These are phyloP conservation scores for Lanmaoa rubissima DNA, from an alignment of 768 basidiomycete genomes.

Conservation along the genomic window DNA sequence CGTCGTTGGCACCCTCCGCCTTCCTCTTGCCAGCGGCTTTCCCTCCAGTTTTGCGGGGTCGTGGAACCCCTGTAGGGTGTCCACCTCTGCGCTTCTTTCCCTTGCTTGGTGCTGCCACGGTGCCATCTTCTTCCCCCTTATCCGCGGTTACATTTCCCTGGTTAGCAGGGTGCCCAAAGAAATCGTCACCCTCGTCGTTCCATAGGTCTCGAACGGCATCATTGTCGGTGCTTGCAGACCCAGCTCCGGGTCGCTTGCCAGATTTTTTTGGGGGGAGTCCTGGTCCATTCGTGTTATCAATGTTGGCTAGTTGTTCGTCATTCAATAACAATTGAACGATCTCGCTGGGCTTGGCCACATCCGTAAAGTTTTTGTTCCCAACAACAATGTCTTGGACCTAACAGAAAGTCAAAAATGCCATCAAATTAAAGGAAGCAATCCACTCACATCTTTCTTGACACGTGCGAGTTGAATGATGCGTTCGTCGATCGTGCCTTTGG, in stretches of 20 bases:
- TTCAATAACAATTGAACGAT: conserved; percentile 93
- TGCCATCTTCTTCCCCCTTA: conserved; percentile 32
- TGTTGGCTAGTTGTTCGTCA: conserved; percentile 84
- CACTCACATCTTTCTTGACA: conserved; percentile 89
- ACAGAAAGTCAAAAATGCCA: conserved; percentile 1
- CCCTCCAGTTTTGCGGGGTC: conserved; percentile 33
- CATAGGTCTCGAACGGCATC: conserved; percentile 61
- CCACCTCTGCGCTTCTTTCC: conserved; percentile 37
- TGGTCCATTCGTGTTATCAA: conserved; percentile 48
- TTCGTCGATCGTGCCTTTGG: conserved; percentile 93
- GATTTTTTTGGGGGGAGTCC: conserved; percentile 36
- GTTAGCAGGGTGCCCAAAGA: conserved; percentile 62
- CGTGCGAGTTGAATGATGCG: conserved; percentile 95
- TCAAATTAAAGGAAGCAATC: not conserved
- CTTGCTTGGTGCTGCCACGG: conserved; percentile 21
- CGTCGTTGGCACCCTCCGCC: conserved; percentile 22
- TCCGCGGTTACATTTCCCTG: conserved; percentile 21
- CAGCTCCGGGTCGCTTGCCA: conserved; percentile 35
- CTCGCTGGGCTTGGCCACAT: conserved; percentile 92
- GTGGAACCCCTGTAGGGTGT: conserved; percentile 11
- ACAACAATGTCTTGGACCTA: conserved; percentile 99
- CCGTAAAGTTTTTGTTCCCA: conserved; percentile 92
- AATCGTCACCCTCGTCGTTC: conserved; percentile 86
- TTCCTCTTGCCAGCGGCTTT: conserved; percentile 33
- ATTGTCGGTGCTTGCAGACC: conserved; percentile 34